Percentiles rank a stretch among this genome's conserved stretches.
Evolutionary conservation across 1,139 yeast species (phyloP).

Genomic region (Ogataea hybrid): DNA sequence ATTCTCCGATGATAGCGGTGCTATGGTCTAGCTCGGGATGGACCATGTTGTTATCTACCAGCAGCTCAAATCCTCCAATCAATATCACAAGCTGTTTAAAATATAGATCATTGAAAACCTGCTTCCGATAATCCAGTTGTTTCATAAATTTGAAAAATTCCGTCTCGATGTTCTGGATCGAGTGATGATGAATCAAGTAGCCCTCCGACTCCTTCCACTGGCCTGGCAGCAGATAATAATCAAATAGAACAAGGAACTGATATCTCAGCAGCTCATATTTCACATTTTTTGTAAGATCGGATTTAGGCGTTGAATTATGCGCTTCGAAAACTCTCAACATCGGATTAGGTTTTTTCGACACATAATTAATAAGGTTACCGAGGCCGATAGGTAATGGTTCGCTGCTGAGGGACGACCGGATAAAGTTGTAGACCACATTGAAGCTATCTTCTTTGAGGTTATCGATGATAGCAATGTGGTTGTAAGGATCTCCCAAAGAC

Average conservation of each 20-base stretch:
- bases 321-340: slow-evolving; percentile 28
- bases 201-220: slow-evolving; percentile 34
- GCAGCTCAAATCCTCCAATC: slow-evolving; percentile 33
- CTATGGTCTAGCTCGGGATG: slow-evolving; percentile 25
- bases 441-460: slow-evolving; percentile 39
- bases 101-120: slow-evolving; percentile 30
- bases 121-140: slow-evolving; percentile 30
- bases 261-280: slow-evolving; percentile 29
- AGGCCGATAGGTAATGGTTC: slow-evolving; percentile 45
- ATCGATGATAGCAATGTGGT: slow-evolving; percentile 61
- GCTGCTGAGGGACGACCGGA: slow-evolving; percentile 58
- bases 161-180: slow-evolving; percentile 34
- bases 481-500: slow-evolving; percentile 64
- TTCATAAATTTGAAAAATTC: slow-evolving; percentile 32
- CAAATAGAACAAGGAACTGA: slow-evolving; percentile 30
- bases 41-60: slow-evolving; percentile 25
- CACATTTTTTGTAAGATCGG: slow-evolving; percentile 32
- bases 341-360: slow-evolving; percentile 28
- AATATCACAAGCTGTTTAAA: slow-evolving; percentile 32
- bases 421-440: slow-evolving; percentile 48
- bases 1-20: slow-evolving; percentile 25
- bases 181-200: slow-evolving; percentile 30
- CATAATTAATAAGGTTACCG: slow-evolving; percentile 36
- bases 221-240: slow-evolving; percentile 29
- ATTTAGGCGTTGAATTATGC: slow-evolving; percentile 24